Evolutionary conservation across 2,329 filamentous ascomycete genomes (phyloP).

Genomic region (Arthrobotrys megalospora): DNA sequence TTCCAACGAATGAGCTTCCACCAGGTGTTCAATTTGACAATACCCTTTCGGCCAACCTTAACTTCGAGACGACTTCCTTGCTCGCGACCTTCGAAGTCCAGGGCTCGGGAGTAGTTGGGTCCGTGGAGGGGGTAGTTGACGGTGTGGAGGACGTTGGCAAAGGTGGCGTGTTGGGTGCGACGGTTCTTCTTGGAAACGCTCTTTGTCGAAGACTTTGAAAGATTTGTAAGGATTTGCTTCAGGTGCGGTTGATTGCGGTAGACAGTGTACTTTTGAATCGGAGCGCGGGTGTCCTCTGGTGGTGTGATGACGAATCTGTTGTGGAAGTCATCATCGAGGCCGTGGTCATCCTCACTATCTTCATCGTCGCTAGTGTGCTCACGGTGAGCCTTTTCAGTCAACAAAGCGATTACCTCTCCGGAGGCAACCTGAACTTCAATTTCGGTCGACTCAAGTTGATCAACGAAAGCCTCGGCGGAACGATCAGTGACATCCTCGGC

Average conservation of each 20-base stretch:
- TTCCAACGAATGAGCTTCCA: conserved; percentile 79
- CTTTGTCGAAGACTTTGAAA: conserved; percentile 75
- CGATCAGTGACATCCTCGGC: conserved; percentile 79
- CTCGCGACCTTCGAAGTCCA: conserved; percentile 74
- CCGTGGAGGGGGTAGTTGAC: conserved; percentile 78
- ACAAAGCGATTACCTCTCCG: conserved; percentile 83
- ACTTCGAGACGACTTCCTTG: conserved; percentile 77
- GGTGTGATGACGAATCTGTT: conserved; percentile 67
- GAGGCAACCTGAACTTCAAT: conserved; percentile 81
- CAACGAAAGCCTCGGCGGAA: conserved; percentile 84
- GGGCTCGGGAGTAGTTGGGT: conserved; percentile 77
- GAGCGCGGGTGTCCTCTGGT: conserved; percentile 34
- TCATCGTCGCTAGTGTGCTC: conserved; percentile 70
- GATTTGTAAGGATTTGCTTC: conserved; percentile 73
- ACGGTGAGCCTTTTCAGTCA: conserved; percentile 81
- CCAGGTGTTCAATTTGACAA: conserved; percentile 79
- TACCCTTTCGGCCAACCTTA: conserved; percentile 73
- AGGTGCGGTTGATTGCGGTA: conserved; percentile 77
- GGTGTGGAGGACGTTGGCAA: conserved; percentile 77
- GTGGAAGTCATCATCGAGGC: conserved; percentile 58
- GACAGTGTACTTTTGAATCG: conserved; percentile 77
- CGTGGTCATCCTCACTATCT: conserved; percentile 67
- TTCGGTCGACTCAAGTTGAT: conserved; percentile 84
- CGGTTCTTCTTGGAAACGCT: conserved; percentile 78
- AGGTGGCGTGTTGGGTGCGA: conserved; percentile 77